Evolutionary conservation across 768 basidiomycete genomes (phyloP).

Genomic region (Strobilomyces echinocephalus): DNA sequence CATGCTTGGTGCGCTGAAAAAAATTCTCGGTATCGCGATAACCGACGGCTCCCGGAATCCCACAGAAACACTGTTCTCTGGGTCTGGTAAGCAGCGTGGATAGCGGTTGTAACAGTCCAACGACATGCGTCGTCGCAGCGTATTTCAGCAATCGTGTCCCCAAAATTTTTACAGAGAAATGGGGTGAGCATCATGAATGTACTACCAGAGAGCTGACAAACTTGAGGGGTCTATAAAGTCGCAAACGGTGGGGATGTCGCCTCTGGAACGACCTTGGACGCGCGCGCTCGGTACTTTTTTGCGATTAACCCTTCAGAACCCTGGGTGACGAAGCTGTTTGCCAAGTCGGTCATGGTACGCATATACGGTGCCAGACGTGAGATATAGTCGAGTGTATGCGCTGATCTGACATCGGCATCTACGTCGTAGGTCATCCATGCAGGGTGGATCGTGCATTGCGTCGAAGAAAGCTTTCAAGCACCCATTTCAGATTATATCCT

Average conservation of each 20-base stretch:
- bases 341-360: constrained; percentile 29
- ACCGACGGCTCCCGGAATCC: neutral
- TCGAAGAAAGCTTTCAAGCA: constrained; percentile 22
- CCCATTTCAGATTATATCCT: constrained; percentile 28
- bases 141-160: constrained; percentile 29
- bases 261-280: constrained; percentile 6
- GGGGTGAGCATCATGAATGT: constrained; percentile 16
- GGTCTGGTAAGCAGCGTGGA: constrained; percentile 16
- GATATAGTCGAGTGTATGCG: constrained; percentile 8
- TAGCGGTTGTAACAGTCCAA: too few relatives aligned
- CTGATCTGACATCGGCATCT: neutral
- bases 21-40: neutral
- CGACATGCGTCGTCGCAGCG: constrained; percentile 9
- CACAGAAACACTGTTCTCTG: constrained; percentile 15
- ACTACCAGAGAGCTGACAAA: neutral
- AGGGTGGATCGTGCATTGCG: constrained; percentile 29
- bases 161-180: constrained; percentile 14
- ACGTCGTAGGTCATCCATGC: constrained; percentile 27
- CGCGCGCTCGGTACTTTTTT: constrained; percentile 27
- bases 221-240: constrained; percentile 7
- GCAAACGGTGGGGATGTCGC: constrained; percentile 23
- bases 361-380: neutral
- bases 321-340: constrained; percentile 23
- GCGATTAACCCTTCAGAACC: constrained; percentile 25
- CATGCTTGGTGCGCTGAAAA: constrained; percentile 5